A percentile compares a stretch with the other conserved stretches of the same genome.
Evolutionary conservation across 2,329 filamentous ascomycete genomes (phyloP).

Genomic region (Fusarium sp.): DNA sequence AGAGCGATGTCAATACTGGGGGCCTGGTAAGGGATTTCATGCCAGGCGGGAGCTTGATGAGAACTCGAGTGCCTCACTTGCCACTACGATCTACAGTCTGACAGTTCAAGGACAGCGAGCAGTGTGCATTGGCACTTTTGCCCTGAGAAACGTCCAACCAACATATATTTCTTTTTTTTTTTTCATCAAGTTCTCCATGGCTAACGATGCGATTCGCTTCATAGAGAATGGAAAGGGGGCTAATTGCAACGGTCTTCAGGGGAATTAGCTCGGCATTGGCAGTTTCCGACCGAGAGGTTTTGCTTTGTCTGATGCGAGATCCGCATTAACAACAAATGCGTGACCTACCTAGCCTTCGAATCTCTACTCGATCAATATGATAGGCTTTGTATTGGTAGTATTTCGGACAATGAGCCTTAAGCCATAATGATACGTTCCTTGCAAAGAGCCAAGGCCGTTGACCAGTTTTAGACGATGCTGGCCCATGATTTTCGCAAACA

Average conservation of each 20-base stretch:
- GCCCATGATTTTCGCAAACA: not conserved
- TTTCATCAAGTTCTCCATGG: accelerated
- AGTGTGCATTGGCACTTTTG: not conserved
- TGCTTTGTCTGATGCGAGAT: not conserved
- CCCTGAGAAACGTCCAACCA: not conserved
- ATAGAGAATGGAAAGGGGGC: not conserved
- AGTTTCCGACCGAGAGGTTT: not conserved
- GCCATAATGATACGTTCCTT: not conserved
- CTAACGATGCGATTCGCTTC: not conserved
- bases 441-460: not conserved
- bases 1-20: not conserved
- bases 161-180: not conserved
- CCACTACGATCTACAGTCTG: not conserved
- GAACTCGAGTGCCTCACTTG: not conserved
- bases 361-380: not conserved
- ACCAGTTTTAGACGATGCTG: not conserved
- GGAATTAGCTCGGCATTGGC: not conserved
- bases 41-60: too few species aligned
- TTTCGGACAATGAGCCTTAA: not conserved
- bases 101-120: not conserved
- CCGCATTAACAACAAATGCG: not conserved
- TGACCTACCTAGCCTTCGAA: too few species aligned
- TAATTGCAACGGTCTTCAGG: not conserved
- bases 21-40: not conserved
- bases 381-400: too few species aligned